Conservation (phyloP, 495 filamentous ascomycete species). For the Aspergillus nidulans region DNA sequence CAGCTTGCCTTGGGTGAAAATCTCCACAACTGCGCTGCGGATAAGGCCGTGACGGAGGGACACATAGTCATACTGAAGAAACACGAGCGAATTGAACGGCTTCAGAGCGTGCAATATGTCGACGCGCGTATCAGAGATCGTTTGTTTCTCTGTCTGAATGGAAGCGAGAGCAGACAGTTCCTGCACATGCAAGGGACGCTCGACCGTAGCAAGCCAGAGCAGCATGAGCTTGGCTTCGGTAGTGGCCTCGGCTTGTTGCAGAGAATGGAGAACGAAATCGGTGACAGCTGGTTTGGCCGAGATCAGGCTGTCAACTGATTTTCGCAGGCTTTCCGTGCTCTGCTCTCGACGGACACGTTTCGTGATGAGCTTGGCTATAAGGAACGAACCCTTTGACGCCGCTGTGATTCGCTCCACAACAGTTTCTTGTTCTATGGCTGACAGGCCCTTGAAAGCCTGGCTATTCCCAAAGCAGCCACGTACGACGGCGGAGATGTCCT, state of each 20-base stretch:
- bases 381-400: constrained; percentile 35
- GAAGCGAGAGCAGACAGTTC: constrained; percentile 29
- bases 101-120: constrained; percentile 23
- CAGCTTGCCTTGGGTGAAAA: constrained; percentile 33
- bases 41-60: constrained; percentile 37
- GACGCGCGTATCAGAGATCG: constrained; percentile 21
- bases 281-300: constrained; percentile 24
- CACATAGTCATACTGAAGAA: constrained; percentile 30
- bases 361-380: constrained; percentile 34
- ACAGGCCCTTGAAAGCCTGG: constrained; percentile 3
- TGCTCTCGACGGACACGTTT: constrained; percentile 27
- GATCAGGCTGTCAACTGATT: constrained; percentile 25
- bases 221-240: constrained; percentile 30
- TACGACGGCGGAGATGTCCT: constrained; percentile 22
- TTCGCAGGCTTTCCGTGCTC: constrained; percentile 23
- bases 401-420: constrained; percentile 29
- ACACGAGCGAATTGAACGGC: constrained; percentile 29
- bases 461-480: constrained; percentile 13
- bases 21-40: constrained; percentile 27
- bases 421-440: constrained; percentile 22
- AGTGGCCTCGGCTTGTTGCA: constrained; percentile 20
- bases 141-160: constrained; percentile 29
- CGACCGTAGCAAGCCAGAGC: constrained; percentile 35
- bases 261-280: constrained; percentile 24
- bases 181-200: constrained; percentile 28